Evolutionary conservation across 2,329 filamentous ascomycete species (phyloP), one percentile per base, ranked within the genome.

Genomic region (Ascocoryne sarcoides): DNA sequence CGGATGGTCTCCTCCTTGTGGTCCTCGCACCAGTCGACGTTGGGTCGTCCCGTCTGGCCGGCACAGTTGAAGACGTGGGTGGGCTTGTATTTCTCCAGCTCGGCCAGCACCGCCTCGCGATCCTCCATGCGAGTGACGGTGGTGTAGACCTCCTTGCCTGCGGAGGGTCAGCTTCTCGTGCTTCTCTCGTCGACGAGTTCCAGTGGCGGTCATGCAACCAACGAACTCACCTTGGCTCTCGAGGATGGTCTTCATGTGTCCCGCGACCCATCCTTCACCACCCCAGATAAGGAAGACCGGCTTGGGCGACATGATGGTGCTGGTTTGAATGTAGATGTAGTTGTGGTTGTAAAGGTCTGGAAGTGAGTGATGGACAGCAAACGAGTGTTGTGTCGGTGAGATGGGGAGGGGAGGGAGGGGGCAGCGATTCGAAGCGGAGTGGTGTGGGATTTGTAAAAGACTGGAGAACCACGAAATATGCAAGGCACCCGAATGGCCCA

Each of bases 21-120:
- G 55, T 79, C 75, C 63, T 84, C 79, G 53, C 79, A 82, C 77
- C 77, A 82, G 62, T 82, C 79, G 57, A 82, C 76, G 49, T 82
- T 83, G 47, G 78, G 78, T 17, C 76, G 68, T 36, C 79, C 79
- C 3, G 77, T 82, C 56, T 71, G 76, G 45, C 78, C 79, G 35
- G 79, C 79, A 45, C 71, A 75, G 60, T 82, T 82, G 37, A 83
- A 62, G 41, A 82, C 76, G 54, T 82, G 76, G 3, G 76, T 82
- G 16, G 79, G 79, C 60, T 73, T 72, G 58, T 78, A 62, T 37
- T 64, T 65, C 36, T 76, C 68, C 18, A 83, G 66, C 56, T 75
- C 71, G 33, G 65, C 63, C 39, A 72, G 58, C 41, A 82, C 76
- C 39, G 64, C 64, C 53, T 73, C 68, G 47, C 73, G 67, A 53